Evolutionary conservation across 2,329 filamentous ascomycete genomes (phyloP).

Genomic region (Verticillium nubilum): DNA sequence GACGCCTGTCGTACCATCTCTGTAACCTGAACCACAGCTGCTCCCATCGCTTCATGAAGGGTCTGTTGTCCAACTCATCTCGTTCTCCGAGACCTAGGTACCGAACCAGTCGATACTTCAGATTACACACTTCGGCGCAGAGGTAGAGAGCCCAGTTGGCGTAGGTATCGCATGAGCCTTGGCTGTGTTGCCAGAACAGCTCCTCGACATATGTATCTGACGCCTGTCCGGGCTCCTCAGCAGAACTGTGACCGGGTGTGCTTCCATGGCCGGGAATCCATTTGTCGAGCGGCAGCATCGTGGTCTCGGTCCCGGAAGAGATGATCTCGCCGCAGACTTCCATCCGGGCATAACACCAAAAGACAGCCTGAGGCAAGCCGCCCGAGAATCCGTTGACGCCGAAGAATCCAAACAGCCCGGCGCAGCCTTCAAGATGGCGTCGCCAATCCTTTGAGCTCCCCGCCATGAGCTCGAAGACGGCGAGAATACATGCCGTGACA

Average conservation of each 20-base stretch:
- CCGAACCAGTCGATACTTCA: conserved; percentile 26
- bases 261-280: conserved; percentile 31
- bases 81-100: conserved; percentile 33
- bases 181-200: conserved; percentile 21
- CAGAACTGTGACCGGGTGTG: neutral
- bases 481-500: conserved; percentile 40
- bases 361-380: conserved; percentile 44
- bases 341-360: conserved; percentile 56
- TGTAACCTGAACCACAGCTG: conserved; percentile 40
- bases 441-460: conserved; percentile 45
- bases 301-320: conserved; percentile 39
- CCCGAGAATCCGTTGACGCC: conserved; percentile 40
- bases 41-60: conserved; percentile 34
- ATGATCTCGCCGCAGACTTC: conserved; percentile 50
- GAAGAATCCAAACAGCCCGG: conserved; percentile 44
- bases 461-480: conserved; percentile 42
- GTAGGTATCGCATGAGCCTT: conserved; percentile 37
- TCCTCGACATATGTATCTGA: conserved; percentile 15
- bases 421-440: conserved; percentile 51
- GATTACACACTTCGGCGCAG: conserved; percentile 40
- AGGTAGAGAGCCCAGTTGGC: conserved; percentile 52
- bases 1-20: conserved; percentile 37
- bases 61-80: conserved; percentile 30
- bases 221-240: neutral
- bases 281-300: conserved; percentile 40